Evolutionary conservation across 345 rosid genomes (phyloP), one percentile per base, ranked within the genome.

Genomic region (Arabidopsis suecica): DNA sequence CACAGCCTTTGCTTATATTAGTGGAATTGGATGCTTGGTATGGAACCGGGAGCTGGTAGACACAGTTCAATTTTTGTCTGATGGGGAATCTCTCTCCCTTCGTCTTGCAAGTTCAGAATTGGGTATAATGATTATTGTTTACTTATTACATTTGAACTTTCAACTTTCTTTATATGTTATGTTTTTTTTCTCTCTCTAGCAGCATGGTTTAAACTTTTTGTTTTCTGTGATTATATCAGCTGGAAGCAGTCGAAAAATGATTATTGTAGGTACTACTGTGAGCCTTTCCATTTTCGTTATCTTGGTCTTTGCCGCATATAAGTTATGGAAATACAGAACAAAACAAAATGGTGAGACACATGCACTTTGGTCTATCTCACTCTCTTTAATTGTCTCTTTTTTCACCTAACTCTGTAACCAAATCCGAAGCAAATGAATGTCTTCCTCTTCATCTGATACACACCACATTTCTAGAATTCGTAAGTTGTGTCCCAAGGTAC

Each of bases 1-100:
- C 28, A 23, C 40, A n/a, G 77, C 77, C 10, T 69, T 13, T 69
- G 54, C 65, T n/a, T 53, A 69, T 40, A 48, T 69, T 13, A 45
- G 42, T 69, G 80, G 70, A 10, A 77, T 69, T 53, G 78, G 82
- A 37, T 79, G 82, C 49, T 40, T 72, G 22, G 51, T 61, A 7
- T 73, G 82, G 82, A 72, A 34, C n/a, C 41, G 61, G 5, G 25
- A 73, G 65, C 71, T 79, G 0, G 6, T 79, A 55, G 62, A 74
- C 48, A 74, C 71, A 2, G 57, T 64, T 53, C 71, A 77, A 2
- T 71, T 56, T 56, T 45, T 6, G 16, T 5, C 50, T 34, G 61
- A 49, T 45, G 80, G 76, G 42, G 76, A 71, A 22, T 25, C 16
- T 69, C 57, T 69, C 14, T 63, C 20, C 34, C 44, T 77, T 18